Base-by-base conservation (phyloP, 2,329 filamentous ascomycete species). In the Penicillium sp. region DNA sequence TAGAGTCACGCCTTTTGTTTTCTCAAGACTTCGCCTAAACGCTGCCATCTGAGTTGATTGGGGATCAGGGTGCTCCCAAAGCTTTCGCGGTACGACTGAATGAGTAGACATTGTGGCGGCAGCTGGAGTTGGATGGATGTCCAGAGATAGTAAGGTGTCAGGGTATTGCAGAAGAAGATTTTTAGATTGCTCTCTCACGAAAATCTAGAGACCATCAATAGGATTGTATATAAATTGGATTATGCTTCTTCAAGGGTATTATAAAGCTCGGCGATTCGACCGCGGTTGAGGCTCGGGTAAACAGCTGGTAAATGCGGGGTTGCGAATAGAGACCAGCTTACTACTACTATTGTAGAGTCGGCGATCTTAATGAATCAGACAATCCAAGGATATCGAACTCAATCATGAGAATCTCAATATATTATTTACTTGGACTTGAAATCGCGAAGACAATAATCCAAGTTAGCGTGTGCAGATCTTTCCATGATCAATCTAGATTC, bases 1-100 rank as follows among this genome's bases (percentile, higher is more conserved):
- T 63, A 94, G 80, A 17, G 82, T 76, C 4, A 89, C 74, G 4
- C 80, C 79, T 60, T 86, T 79, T 53, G 84, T 85, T 33, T 76
- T 73, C 75, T 93, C 92, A 28, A 89, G 77, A 10, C 81, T 77
- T 69, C 89, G 84, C 82, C 91, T 88, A 72, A 92, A 90, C 53
- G 80, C 76, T 78, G 85, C 89, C 83, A 92, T 90, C 35, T 82
- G 76, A 1, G 89, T 91, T 64, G 80, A 82, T 70, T 85, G 72
- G 17, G 87, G 87, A 66, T 86, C 73, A 0, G 86, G 82, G 69
- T 90, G 88, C 76, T 89, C 86, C 89, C 89, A 91, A 58, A 91
- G 83, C 80, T 89, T 89, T 60, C 85, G 80, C 5, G 86, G 86
- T 17, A 70, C 45, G 24, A 55, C 33, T 35, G 69, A 45, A 38